Base-by-base conservation (phyloP, 2,329 filamentous ascomycete species). In the Arachnopeziza araneosa region DNA sequence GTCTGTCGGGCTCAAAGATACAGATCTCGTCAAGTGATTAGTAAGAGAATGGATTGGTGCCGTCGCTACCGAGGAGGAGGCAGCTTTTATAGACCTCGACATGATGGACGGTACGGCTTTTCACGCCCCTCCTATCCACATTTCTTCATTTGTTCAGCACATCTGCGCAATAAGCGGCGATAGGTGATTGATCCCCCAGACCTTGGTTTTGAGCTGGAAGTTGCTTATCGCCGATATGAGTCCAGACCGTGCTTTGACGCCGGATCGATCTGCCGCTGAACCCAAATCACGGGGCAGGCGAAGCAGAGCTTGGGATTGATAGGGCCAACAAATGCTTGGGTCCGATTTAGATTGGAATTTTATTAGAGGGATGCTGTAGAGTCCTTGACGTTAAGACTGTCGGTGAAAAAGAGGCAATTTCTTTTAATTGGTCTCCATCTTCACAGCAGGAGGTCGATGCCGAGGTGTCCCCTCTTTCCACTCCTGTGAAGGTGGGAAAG, bases 21-120 rank as follows among this genome's bases (percentile, higher is more conserved):
- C 51, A 64, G 36, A 19, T 44, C 17, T 44, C 36, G 66, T 66
- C 3, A 70, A 60, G 56, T 70, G 68, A 53, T 67, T 65, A 60
- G 61, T 63, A 48, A 69, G 59, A 56, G 66, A 60, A 30, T 64
- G 53, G 51, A 69, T 59, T 58, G 67, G 63, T 10, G 67, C 54
- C 50, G 63, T 68, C 26, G 67, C 65, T 55, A 56, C 53, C 23
- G 66, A 60, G 59, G 60, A 56, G 50, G 26, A 30, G 63, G 57
- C n/a, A 50, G 24, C 24, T 49, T 61, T 69, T 44, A 62, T 59
- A 60, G 64, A 48, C 21, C 50, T 64, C 54, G 63, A 60, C 68
- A 69, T 69, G 23, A 19, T 48, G 56, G 44, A 57, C 57, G 44
- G 56, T 50, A 56, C 58, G 58, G 17, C 36, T 44, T 12, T n/a